Evolutionary conservation across 2,329 filamentous ascomycete species (phyloP).

Genomic region (Penicillium corylophilum): DNA sequence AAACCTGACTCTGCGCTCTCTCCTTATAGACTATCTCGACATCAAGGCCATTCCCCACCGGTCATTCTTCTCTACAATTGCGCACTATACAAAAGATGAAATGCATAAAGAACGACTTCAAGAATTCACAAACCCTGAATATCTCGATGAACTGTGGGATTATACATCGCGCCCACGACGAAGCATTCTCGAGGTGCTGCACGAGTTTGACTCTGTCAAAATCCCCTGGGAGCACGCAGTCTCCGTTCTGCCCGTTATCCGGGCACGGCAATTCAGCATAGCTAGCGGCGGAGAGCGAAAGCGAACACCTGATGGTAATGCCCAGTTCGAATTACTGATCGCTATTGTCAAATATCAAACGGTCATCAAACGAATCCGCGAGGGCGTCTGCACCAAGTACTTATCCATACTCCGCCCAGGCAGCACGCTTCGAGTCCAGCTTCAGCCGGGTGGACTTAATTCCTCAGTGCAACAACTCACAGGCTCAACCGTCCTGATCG

Average conservation of each 20-base stretch:
- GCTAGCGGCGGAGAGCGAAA: constrained; percentile 66
- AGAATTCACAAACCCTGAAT: constrained; percentile 77
- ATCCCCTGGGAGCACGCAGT: constrained; percentile 73
- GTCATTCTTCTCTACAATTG: constrained; percentile 76
- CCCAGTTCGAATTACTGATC: constrained; percentile 69
- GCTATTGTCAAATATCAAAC: constrained; percentile 92
- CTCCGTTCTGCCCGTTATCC: constrained; percentile 74
- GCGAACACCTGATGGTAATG: constrained; percentile 35
- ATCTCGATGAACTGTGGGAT: constrained; percentile 89
- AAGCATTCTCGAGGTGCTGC: constrained; percentile 86
- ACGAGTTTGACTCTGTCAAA: constrained; percentile 82
- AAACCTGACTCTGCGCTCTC: constrained; percentile 64
- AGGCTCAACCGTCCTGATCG: constrained; percentile 71
- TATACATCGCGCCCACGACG: constrained; percentile 89
- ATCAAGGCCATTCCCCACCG: constrained; percentile 86
- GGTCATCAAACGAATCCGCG: constrained; percentile 75
- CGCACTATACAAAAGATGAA: constrained; percentile 69
- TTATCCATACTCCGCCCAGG: constrained; percentile 63
- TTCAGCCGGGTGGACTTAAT: constrained; percentile 55
- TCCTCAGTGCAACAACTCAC: constrained; percentile 48
- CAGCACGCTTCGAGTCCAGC: constrained; percentile 59
- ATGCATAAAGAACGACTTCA: constrained; percentile 77
- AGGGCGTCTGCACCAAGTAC: constrained; percentile 89
- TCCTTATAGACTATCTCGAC: constrained; percentile 82
- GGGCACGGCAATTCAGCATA: constrained; percentile 92